phyloP scores from a whole-genome alignment of 164 flowering plant species.

The Chloranthus sessilifolius region DNA sequence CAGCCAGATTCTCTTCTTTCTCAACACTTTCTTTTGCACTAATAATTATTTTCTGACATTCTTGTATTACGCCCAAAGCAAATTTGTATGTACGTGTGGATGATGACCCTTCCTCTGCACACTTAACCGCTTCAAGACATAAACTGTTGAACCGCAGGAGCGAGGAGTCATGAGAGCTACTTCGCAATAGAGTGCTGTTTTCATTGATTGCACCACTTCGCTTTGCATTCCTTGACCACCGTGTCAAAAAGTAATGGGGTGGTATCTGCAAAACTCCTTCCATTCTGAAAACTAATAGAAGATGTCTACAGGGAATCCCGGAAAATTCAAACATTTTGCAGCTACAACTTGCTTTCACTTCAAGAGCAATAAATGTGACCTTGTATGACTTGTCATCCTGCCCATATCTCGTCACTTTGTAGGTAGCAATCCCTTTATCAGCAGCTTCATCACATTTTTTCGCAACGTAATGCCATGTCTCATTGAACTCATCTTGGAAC shows the following conservation, averaged over 20 bases:
- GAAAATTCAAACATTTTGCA: slow-evolving; percentile 4
- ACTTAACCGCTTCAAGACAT: background rate
- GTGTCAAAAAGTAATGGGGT: slow-evolving; percentile 1
- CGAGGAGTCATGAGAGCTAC: background rate
- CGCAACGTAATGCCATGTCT: background rate
- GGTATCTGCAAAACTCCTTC: slow-evolving; percentile 2
- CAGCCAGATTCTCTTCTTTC: background rate
- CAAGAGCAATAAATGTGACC: slow-evolving; percentile 1
- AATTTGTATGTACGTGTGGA: background rate
- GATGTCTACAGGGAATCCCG: slow-evolving; percentile 8
- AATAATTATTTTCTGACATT: background rate
- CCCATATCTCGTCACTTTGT: slow-evolving; percentile 1
- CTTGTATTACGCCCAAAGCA: background rate
- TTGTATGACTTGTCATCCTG: background rate
- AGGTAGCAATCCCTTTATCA: background rate
- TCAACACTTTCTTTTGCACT: background rate
- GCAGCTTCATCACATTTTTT: background rate
- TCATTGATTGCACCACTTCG: background rate
- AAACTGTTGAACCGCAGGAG: background rate
- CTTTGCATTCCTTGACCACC: slow-evolving; percentile 4
- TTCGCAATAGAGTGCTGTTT: background rate
- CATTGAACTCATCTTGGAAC: slow-evolving; percentile 5
- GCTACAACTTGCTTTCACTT: background rate
- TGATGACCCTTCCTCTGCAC: slow-evolving; percentile 5
- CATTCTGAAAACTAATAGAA: background rate